Percentiles rank a stretch among this genome's conserved stretches.
These are phyloP conservation scores for Rhodotorula taiwanensis DNA, from an alignment of 768 basidiomycete genomes.

Conservation along the genomic window DNA sequence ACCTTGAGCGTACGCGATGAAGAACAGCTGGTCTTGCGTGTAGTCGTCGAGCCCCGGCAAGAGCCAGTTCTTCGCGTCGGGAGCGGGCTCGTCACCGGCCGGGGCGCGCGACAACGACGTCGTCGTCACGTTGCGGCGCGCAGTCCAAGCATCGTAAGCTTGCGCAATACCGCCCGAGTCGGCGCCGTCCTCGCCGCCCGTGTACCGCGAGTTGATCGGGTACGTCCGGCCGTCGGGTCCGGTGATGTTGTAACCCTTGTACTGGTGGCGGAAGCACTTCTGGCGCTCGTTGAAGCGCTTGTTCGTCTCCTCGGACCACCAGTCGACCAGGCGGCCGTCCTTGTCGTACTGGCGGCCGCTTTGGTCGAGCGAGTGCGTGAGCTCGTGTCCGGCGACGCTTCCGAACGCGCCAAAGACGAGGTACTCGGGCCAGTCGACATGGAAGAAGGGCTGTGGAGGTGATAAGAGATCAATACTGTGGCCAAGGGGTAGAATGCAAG, in stretches of 20 bases:
- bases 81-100: not conserved
- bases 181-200: slow-evolving; percentile 86
- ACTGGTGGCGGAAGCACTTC: slow-evolving; percentile 85
- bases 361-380: slow-evolving; percentile 82
- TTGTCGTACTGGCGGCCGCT: slow-evolving; percentile 65
- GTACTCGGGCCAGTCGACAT: slow-evolving; percentile 75
- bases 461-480: too few relatives aligned
- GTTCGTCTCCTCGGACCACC: slow-evolving; percentile 64
- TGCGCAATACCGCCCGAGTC: slow-evolving; percentile 71
- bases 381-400: slow-evolving; percentile 82
- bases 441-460: slow-evolving; percentile 63
- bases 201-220: slow-evolving; percentile 68
- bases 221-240: slow-evolving; percentile 78
- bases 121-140: slow-evolving; percentile 3
- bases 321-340: slow-evolving; percentile 74
- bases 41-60: slow-evolving; percentile 37
- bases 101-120: too few relatives aligned
- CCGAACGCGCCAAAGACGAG: slow-evolving; percentile 89
- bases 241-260: slow-evolving; percentile 73
- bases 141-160: slow-evolving; percentile 86
- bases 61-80: slow-evolving; percentile 29
- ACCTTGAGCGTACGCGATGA: slow-evolving; percentile 27
- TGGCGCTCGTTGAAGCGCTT: slow-evolving; percentile 73
- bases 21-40: slow-evolving; percentile 41
- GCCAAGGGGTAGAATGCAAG: too few relatives aligned